Conservation (phyloP, 2,329 filamentous ascomycete species). For the Sclerotinia spermophila region DNA sequence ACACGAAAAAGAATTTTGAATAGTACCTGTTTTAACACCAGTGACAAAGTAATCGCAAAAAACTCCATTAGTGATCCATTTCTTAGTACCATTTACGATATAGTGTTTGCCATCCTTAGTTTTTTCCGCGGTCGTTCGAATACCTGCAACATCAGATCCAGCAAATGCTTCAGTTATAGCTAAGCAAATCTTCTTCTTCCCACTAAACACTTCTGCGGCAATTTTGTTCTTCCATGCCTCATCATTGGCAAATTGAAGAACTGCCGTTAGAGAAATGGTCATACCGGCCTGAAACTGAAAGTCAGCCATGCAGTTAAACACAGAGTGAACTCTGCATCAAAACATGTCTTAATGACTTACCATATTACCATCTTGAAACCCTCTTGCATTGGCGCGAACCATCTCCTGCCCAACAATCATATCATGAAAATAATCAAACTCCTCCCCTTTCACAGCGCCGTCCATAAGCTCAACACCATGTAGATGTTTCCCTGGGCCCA, state of each 20-base stretch:
- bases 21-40: slow-evolving; percentile 61
- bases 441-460: slow-evolving; percentile 69
- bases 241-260: slow-evolving; percentile 74
- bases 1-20: background rate
- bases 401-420: slow-evolving; percentile 73
- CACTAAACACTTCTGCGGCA: slow-evolving; percentile 68
- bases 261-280: slow-evolving; percentile 75
- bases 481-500: slow-evolving; percentile 79
- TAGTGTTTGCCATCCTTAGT: slow-evolving; percentile 69
- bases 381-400: slow-evolving; percentile 65
- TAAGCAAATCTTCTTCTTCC: slow-evolving; percentile 83
- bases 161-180: slow-evolving; percentile 89
- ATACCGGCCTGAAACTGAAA: slow-evolving; percentile 38
- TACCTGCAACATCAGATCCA: slow-evolving; percentile 74
- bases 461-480: slow-evolving; percentile 65
- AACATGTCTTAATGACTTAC: slow-evolving; percentile 49
- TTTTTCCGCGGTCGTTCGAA: slow-evolving; percentile 75
- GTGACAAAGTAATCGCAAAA: slow-evolving; percentile 82
- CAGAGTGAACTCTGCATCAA: background rate
- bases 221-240: slow-evolving; percentile 62
- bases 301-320: background rate
- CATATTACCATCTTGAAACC: slow-evolving; percentile 85
- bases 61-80: slow-evolving; percentile 82
- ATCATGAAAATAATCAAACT: slow-evolving; percentile 87
- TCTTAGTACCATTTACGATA: slow-evolving; percentile 73